Evolutionary conservation across 345 rosid species (phyloP).

Genomic region (Linum trigynum): DNA sequence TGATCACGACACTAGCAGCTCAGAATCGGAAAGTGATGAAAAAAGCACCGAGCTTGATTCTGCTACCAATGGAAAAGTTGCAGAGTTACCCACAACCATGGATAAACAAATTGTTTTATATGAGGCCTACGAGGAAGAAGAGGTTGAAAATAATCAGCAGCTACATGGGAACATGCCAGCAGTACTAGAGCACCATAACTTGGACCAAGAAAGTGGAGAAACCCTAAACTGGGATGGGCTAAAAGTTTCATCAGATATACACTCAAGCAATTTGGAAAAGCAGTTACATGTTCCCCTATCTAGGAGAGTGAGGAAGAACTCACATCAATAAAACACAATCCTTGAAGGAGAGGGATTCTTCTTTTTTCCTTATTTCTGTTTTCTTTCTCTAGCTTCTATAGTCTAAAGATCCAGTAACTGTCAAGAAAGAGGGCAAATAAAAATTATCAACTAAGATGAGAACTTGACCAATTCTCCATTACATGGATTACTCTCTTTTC

Average conservation of each 20-base stretch:
- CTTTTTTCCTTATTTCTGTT: too few relatives aligned
- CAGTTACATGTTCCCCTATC: conserved; percentile 6
- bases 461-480: too few relatives aligned
- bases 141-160: not conserved
- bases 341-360: not conserved
- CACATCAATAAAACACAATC: conserved; percentile 10
- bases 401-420: not conserved
- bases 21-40: conserved; percentile 15
- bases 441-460: too few relatives aligned
- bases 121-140: not conserved
- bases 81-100: not conserved
- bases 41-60: not conserved
- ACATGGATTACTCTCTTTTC: too few relatives aligned
- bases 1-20: conserved; percentile 4
- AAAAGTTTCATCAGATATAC: conserved; percentile 5
- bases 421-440: too few relatives aligned
- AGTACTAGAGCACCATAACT: not conserved
- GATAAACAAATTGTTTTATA: not conserved
- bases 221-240: conserved; percentile 4
- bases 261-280: conserved; percentile 1
- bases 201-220: conserved; percentile 12
- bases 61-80: too few relatives aligned
- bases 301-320: conserved; percentile 9
- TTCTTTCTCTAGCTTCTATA: not conserved
- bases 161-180: conserved; percentile 3